phyloP scores from a whole-genome alignment of 73 alveolate genomes.

The Diophrys appendiculata region DNA sequence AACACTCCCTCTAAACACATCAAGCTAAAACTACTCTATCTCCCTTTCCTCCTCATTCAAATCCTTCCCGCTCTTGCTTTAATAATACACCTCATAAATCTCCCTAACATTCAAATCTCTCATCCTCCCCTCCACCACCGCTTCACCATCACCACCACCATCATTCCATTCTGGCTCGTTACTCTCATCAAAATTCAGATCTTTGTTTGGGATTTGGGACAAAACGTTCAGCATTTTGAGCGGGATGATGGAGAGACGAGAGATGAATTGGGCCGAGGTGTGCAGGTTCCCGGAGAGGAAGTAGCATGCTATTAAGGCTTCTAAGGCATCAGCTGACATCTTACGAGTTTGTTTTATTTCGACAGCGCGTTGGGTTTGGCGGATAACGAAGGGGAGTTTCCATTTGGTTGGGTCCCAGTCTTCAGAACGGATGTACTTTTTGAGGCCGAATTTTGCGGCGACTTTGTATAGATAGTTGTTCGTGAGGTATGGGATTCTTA shows the following conservation, averaged over 20 bases:
- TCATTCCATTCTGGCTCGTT: too few relatives aligned
- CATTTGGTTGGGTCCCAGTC: background rate
- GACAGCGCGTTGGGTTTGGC: background rate
- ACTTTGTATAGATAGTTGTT: background rate
- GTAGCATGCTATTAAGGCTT: background rate
- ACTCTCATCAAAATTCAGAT: too few relatives aligned
- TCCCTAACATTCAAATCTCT: background rate
- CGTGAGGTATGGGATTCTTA: background rate
- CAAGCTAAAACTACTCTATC: too few relatives aligned
- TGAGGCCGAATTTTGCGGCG: too few relatives aligned
- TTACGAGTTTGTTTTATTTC: background rate
- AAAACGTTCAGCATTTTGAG: too few relatives aligned
- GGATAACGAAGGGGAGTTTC: background rate
- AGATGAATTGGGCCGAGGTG: background rate
- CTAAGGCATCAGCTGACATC: background rate
- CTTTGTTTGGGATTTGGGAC: too few relatives aligned
- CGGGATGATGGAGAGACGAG: background rate
- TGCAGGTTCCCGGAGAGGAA: background rate
- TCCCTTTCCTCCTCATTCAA: too few relatives aligned
- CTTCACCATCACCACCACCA: too few relatives aligned
- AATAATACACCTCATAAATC: background rate
- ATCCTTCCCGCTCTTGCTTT: too few relatives aligned
- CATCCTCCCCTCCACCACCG: too few relatives aligned
- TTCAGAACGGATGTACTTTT: background rate
- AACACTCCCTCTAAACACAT: too few relatives aligned